These are phyloP conservation scores for Neoconidiobolus thromboides DNA, from an alignment of 371 early-diverging fungal genomes.

Conservation along the genomic window DNA sequence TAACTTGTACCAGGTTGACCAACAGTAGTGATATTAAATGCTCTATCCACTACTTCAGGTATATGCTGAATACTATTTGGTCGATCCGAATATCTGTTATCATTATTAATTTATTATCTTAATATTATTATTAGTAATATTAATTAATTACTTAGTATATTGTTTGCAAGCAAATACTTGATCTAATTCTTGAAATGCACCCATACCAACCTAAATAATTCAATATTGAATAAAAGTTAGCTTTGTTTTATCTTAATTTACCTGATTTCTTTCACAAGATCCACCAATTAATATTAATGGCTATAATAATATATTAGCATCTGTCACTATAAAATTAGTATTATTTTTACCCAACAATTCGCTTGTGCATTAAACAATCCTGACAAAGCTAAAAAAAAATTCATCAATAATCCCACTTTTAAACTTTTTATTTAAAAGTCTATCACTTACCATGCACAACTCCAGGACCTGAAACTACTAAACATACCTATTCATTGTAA, in stretches of 20 bases:
- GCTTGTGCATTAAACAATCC: constrained; percentile 48
- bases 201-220: constrained; percentile 24
- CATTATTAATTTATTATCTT: neutral
- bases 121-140: neutral
- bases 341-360: constrained; percentile 15
- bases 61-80: constrained; percentile 20
- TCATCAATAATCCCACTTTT: neutral
- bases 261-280: constrained; percentile 27
- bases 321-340: neutral
- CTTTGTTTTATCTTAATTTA: neutral
- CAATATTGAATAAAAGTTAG: neutral
- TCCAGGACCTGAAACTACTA: constrained; percentile 64
- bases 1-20: constrained; percentile 59
- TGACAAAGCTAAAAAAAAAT: constrained; percentile 22
- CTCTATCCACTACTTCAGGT: constrained; percentile 32
- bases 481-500: constrained; percentile 19
- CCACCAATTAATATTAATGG: constrained; percentile 32
- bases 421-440: neutral
- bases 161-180: constrained; percentile 46
- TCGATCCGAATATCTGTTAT: constrained; percentile 30
- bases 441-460: constrained; percentile 38
- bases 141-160: constrained; percentile 30
- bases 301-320: constrained; percentile 22
- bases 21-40: constrained; percentile 25
- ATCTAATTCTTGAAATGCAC: constrained; percentile 60